phyloP scores from a whole-genome alignment of 192 early-diverging fungal species.

The Gigaspora rosea region DNA sequence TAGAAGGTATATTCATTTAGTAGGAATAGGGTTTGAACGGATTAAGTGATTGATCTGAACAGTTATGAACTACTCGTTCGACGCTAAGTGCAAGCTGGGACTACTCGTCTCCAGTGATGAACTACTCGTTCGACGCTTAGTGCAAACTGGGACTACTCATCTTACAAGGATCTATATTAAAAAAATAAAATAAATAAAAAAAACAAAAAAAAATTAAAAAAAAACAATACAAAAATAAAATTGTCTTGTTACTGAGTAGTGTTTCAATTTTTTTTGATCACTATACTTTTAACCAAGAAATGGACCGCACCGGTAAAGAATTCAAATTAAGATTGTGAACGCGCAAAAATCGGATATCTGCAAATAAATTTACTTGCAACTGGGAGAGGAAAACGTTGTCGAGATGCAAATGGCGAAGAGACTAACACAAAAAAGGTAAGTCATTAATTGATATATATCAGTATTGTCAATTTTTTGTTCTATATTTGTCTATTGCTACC shows the following conservation, averaged over 20 bases:
- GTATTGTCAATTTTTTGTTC: no score
- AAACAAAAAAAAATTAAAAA: no score
- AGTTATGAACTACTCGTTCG: conserved; percentile 22
- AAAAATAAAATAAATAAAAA: no score
- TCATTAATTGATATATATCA: no score
- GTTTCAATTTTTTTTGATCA: background rate
- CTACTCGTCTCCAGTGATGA: conserved; percentile 13
- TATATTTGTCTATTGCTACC: no score
- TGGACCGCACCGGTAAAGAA: conserved; percentile 16
- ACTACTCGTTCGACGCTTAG: conserved; percentile 3
- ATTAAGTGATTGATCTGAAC: conserved; percentile 21
- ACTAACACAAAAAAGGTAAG: conserved; percentile 3
- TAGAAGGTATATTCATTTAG: conserved; percentile 25
- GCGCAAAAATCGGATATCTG: background rate
- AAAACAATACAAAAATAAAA: no score
- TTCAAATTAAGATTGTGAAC: conserved; percentile 6
- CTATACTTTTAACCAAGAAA: background rate
- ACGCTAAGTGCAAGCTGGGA: conserved; percentile 24
- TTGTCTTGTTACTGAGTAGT: conserved; percentile 4
- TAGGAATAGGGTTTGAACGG: conserved; percentile 18
- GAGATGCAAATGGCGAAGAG: conserved; percentile 4
- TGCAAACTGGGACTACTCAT: conserved; percentile 5
- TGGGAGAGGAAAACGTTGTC: conserved; percentile 14
- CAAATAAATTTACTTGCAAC: background rate
- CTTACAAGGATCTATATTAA: background rate